Evolutionary conservation across 805 yeast genomes (phyloP), one percentile per base, ranked within the genome.

Genomic region (Saturnispora sanitii): DNA sequence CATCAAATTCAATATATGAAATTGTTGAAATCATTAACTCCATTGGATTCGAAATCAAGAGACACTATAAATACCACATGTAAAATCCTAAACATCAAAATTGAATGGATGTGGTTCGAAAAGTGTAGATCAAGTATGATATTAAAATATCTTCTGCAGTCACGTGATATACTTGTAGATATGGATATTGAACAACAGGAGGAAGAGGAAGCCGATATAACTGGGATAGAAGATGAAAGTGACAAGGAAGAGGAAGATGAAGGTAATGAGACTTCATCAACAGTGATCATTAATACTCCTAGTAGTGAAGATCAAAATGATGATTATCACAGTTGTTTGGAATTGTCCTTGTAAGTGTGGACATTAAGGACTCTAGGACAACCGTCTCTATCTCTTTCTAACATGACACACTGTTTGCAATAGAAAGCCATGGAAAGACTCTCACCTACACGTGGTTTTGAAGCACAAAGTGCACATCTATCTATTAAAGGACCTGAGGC

Each of bases 381-480:
- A 1, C 97, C 97, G 57, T 88, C 96, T 33, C 95, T 65, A 54
- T 83, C 85, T 52, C 76, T 77, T 54, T 87, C 96, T 31, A 73
- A 54, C 37, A 73, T 55, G 4, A 86, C 88, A 58, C 97, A 88
- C 55, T 86, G 95, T 47, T 73, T 68, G 54, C 97, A 88, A 57
- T 84, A 90, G 52, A 67, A 82, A 0, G 96, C 95, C 43, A 78
- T 82, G 12, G 71, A 69, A 38, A 49, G 38, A 7, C 34, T 4
- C 8, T 71, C 70, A 5, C 87, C 85, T 33, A 60, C 64, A 21
- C 67, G 66, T 4, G 54, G 49, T 4, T 39, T 40, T 27, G 33
- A 41, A 17, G 84, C 82, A 61, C 97, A 88, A 17, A 87, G 64
- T n/a, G 88, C 76, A 57, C 97, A 88, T 45, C 71, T 73, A 16